Evolutionary conservation across 345 rosid species (phyloP).

Genomic region (Kernera saxatilis): DNA sequence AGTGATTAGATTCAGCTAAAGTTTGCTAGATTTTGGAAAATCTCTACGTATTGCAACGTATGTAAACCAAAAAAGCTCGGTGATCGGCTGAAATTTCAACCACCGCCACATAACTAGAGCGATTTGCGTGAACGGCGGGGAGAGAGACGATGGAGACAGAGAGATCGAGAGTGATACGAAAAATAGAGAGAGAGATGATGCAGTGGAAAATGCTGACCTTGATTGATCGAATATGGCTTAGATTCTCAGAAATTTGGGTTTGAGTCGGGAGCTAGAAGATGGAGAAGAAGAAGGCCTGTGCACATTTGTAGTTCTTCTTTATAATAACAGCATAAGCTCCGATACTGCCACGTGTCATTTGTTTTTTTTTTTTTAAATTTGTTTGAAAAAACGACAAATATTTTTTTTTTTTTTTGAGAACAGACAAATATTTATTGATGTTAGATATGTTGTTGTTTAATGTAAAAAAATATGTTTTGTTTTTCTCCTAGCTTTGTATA

Average conservation of each 20-base stretch:
- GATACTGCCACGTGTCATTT: slow-evolving; percentile 19
- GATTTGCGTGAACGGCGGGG: neutral
- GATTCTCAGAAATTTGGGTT: slow-evolving; percentile 3
- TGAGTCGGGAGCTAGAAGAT: slow-evolving; percentile 8
- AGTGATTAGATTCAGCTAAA: neutral
- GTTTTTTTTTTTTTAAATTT: neutral
- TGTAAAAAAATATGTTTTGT: too few relatives aligned
- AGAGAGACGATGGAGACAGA: neutral
- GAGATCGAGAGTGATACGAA: neutral
- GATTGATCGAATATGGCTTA: neutral
- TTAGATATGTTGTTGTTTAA: too few relatives aligned
- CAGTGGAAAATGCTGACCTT: slow-evolving; percentile 15
- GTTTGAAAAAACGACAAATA: neutral
- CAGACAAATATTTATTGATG: neutral
- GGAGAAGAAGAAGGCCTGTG: neutral
- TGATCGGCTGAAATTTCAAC: neutral
- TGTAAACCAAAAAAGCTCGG: neutral
- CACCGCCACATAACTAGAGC: neutral
- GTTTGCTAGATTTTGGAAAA: neutral
- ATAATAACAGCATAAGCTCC: neutral
- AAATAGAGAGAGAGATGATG: neutral
- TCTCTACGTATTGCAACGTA: neutral
- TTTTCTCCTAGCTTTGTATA: neutral
- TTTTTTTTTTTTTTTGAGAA: neutral
- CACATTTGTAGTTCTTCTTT: slow-evolving; percentile 19